These are phyloP conservation scores for Raddia distichophylla DNA, from an alignment of 176 grass and related monocot species.

Conservation along the genomic window DNA sequence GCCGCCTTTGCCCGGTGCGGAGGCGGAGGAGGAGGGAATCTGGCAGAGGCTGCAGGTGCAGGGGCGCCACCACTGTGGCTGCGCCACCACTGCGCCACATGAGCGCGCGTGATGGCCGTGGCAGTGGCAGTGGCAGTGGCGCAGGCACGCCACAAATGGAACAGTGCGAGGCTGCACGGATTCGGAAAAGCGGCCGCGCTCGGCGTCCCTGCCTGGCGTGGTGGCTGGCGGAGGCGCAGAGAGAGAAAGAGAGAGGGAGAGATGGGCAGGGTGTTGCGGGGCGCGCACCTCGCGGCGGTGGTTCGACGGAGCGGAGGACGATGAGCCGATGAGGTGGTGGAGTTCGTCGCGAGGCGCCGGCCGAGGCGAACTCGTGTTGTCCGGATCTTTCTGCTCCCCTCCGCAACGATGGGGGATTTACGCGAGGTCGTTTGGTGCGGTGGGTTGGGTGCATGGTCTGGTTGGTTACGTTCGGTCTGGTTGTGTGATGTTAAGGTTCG, in stretches of 20 bases:
- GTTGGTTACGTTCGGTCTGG: too few species aligned
- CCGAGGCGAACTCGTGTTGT: not conserved
- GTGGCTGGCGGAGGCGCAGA: not conserved
- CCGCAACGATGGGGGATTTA: not conserved
- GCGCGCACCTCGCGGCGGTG: slow-evolving; percentile 32
- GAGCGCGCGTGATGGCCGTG: slow-evolving; percentile 43
- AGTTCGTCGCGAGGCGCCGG: not conserved
- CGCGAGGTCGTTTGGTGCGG: not conserved
- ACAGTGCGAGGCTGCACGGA: slow-evolving; percentile 12
- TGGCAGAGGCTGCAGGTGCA: slow-evolving; percentile 28
- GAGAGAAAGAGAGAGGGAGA: not conserved
- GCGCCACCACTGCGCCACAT: slow-evolving; percentile 28
- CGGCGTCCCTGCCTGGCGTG: not conserved
- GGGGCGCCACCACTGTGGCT: not conserved
- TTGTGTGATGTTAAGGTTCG: too few species aligned
- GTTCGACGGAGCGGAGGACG: slow-evolving; percentile 14
- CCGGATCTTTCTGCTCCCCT: slow-evolving; percentile 15
- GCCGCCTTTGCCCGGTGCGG: slow-evolving; percentile 36
- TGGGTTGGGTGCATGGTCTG: not conserved
- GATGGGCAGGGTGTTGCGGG: not conserved
- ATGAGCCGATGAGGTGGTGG: not conserved
- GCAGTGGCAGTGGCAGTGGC: slow-evolving; percentile 27
- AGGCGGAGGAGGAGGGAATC: slow-evolving; percentile 39
- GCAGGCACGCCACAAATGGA: slow-evolving; percentile 18
- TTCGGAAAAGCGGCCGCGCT: slow-evolving; percentile 9